Evolutionary conservation across 176 grass and related monocot species (phyloP).

Genomic region (Elymus sibiricus): DNA sequence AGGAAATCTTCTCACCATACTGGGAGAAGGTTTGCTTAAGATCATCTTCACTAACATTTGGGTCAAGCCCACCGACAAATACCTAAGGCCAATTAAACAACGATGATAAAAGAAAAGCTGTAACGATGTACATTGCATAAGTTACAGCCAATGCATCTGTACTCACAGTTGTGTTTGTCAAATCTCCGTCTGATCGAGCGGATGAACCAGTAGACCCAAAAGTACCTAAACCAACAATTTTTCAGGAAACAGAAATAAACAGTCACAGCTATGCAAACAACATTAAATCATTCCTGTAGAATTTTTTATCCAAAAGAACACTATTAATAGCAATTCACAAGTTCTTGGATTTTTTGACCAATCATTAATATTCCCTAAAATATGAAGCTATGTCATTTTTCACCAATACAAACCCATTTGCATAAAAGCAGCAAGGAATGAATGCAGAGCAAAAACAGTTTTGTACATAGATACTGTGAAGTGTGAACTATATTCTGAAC

Average conservation of each 20-base stretch:
- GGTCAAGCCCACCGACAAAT: conserved; percentile 96
- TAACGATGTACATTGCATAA: not conserved
- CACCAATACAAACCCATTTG: not conserved
- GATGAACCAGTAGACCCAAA: conserved; percentile 63
- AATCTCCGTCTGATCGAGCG: conserved; percentile 69
- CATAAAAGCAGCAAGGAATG: not conserved
- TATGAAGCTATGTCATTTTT: not conserved
- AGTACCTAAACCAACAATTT: conserved; percentile 46
- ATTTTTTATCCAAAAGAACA: not conserved
- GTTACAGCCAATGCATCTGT: conserved; percentile 6
- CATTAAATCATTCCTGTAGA: not conserved
- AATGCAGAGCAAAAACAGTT: not conserved
- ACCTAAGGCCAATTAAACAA: conserved; percentile 47
- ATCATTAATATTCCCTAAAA: not conserved
- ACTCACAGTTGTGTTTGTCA: conserved; percentile 89
- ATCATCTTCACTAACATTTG: conserved; percentile 84
- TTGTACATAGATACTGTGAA: not conserved
- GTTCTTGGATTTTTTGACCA: conserved; percentile 3
- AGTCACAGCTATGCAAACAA: not conserved
- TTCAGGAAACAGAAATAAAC: conserved; percentile 11
- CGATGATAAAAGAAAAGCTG: not conserved
- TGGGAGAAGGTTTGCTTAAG: conserved; percentile 79
- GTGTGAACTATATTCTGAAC: not conserved
- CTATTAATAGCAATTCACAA: conserved; percentile 5
- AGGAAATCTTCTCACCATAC: conserved; percentile 86